phyloP scores from a whole-genome alignment of 2,329 filamentous ascomycete species.

The Fusarium concolor region DNA sequence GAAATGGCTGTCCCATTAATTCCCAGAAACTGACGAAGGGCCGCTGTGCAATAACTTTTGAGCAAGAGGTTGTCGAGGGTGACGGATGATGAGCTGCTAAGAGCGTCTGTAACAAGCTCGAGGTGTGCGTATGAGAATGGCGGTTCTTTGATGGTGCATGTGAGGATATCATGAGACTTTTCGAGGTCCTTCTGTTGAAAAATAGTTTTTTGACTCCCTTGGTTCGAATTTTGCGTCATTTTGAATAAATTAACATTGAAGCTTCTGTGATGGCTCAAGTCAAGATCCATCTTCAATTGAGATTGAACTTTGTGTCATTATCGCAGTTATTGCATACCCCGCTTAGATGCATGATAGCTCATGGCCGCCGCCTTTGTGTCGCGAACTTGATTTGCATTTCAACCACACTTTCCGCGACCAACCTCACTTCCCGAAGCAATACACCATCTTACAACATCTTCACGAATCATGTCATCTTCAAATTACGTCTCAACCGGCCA shows the following conservation, averaged over 20 bases:
- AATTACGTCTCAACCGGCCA: slow-evolving; percentile 80
- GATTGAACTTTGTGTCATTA: slow-evolving; percentile 14
- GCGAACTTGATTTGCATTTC: slow-evolving; percentile 3
- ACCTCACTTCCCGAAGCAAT: slow-evolving; percentile 1
- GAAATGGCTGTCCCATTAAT: slow-evolving; percentile 73
- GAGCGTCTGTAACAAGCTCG: slow-evolving; percentile 55
- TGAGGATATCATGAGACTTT: slow-evolving; percentile 62
- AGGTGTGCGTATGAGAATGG: slow-evolving; percentile 69
- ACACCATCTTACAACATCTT: neutral
- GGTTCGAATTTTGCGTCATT: slow-evolving; percentile 42
- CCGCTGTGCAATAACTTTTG: slow-evolving; percentile 70
- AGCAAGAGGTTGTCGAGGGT: slow-evolving; percentile 71
- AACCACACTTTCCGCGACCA: slow-evolving; percentile 2
- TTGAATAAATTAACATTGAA: neutral
- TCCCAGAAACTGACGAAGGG: slow-evolving; percentile 77
- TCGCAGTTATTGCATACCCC: slow-evolving; percentile 32
- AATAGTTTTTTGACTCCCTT: slow-evolving; percentile 42
- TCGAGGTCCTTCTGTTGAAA: slow-evolving; percentile 49
- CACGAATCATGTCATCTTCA: slow-evolving; percentile 53
- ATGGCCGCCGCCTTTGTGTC: slow-evolving; percentile 26
- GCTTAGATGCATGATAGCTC: slow-evolving; percentile 38
- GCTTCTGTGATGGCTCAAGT: slow-evolving; percentile 1
- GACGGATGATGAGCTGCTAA: slow-evolving; percentile 26
- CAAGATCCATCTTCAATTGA: slow-evolving; percentile 20
- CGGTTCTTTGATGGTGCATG: slow-evolving; percentile 63